A percentile compares a stretch with the other conserved stretches of the same genome.
phyloP scores from a whole-genome alignment of 73 alveolate species.

The Breviolum minutum region DNA sequence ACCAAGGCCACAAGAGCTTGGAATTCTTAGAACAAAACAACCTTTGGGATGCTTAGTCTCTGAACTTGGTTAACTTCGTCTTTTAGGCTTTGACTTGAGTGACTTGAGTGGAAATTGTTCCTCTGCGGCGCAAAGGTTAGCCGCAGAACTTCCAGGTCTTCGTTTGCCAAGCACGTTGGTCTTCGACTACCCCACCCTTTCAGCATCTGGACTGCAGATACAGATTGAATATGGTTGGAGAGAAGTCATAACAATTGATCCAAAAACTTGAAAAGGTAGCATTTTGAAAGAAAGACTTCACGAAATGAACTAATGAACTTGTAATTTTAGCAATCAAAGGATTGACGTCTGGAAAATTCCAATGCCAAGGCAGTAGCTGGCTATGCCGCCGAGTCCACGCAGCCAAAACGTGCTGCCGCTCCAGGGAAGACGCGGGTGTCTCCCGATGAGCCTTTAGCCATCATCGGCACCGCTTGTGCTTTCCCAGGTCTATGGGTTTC shows the following conservation, averaged over 20 bases:
- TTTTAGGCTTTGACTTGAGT: too few relatives aligned
- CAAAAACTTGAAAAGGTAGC: neutral
- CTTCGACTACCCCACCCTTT: slow-evolving; percentile 88
- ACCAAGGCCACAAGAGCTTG: too few relatives aligned
- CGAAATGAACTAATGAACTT: neutral
- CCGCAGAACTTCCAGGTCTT: slow-evolving; percentile 65
- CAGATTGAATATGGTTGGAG: too few relatives aligned
- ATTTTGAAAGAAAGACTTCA: neutral
- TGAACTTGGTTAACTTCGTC: too few relatives aligned
- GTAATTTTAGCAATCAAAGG: neutral
- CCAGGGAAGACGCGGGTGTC: slow-evolving; percentile 51
- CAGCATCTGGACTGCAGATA: neutral
- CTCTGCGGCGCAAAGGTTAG: neutral
- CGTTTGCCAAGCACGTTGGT: slow-evolving; percentile 76
- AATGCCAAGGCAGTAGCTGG: slow-evolving; percentile 75
- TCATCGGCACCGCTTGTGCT: slow-evolving; percentile 83
- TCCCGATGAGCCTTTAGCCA: slow-evolving; percentile 58
- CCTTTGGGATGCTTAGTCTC: too few relatives aligned
- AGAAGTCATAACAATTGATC: neutral
- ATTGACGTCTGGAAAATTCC: neutral
- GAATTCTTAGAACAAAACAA: too few relatives aligned
- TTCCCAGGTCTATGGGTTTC: slow-evolving; percentile 24
- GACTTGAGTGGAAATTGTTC: neutral
- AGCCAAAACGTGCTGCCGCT: neutral
- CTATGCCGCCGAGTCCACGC: slow-evolving; percentile 38